Evolutionary conservation across 192 early-diverging fungal genomes (phyloP).

Genomic region (Coemansia javaensis): DNA sequence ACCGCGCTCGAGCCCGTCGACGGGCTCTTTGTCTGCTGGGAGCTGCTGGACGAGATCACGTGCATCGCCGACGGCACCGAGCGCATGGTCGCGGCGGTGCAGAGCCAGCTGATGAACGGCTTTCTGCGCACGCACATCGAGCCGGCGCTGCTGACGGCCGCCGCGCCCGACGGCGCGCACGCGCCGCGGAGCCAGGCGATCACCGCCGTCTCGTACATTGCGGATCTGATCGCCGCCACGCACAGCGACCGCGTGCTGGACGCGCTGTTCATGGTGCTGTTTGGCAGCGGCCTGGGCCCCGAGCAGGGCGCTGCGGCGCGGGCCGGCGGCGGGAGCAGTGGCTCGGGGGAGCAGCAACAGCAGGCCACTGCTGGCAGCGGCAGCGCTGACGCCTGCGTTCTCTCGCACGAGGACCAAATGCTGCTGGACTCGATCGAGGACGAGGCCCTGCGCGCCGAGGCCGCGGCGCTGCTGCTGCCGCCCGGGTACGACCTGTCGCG

Average conservation of each 20-base stretch:
- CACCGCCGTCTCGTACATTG: constrained; percentile 33
- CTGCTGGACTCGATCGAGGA: constrained; percentile 38
- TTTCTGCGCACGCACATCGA: constrained; percentile 39
- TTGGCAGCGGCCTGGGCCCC: constrained; percentile 32
- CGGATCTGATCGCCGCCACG: constrained; percentile 34
- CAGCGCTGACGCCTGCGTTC: background rate
- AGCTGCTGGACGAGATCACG: constrained; percentile 42
- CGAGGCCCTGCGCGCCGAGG: constrained; percentile 41
- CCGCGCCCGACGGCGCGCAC: background rate
- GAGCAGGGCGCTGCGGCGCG: no score
- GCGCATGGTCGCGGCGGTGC: constrained; percentile 18
- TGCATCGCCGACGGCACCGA: constrained; percentile 3
- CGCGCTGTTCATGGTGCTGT: constrained; percentile 31
- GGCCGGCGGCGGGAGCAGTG: no score
- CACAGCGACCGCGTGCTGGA: constrained; percentile 33
- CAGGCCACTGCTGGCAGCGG: no score
- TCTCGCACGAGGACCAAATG: constrained; percentile 33
- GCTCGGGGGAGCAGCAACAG: no score
- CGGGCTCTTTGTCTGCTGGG: constrained; percentile 46
- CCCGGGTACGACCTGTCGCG: background rate
- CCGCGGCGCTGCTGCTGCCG: constrained; percentile 29
- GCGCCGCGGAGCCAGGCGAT: constrained; percentile 29
- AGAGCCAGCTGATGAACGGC: constrained; percentile 32
- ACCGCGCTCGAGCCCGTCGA: constrained; percentile 30
- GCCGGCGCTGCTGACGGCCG: constrained; percentile 23